Evolutionary conservation across 1,284 basidiomycete genomes (phyloP).

Genomic region (Chalciporus sp.): DNA sequence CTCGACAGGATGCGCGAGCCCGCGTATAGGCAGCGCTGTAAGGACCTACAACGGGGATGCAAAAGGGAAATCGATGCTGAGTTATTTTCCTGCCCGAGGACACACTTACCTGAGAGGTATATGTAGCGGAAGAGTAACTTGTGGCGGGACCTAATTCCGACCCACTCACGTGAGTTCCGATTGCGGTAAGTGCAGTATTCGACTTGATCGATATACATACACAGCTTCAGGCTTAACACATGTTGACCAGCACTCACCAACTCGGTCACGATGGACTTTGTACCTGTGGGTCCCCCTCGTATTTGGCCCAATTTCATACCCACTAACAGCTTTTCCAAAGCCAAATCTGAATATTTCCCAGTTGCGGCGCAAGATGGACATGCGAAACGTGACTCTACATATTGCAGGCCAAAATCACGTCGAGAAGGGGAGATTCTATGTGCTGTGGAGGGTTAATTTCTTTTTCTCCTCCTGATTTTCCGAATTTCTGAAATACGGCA

Average conservation of each 20-base stretch:
- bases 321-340: slow-evolving; percentile 13
- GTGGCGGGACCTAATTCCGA: not conserved
- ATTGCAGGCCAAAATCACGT: slow-evolving; percentile 13
- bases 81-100: not conserved
- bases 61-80: not conserved
- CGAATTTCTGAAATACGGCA: slow-evolving; percentile 16
- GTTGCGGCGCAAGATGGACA: slow-evolving; percentile 31
- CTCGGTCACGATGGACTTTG: slow-evolving; percentile 28
- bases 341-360: slow-evolving; percentile 19
- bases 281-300: slow-evolving; percentile 30
- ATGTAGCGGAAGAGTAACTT: slow-evolving; percentile 1
- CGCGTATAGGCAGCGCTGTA: not conserved
- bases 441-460: slow-evolving; percentile 32
- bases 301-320: not conserved
- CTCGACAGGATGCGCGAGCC: slow-evolving; percentile 17
- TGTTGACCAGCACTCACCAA: slow-evolving; percentile 22
- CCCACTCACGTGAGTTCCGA: slow-evolving; percentile 4
- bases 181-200: slow-evolving; percentile 24
- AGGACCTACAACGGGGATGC: slow-evolving; percentile 6
- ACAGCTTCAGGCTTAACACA: slow-evolving; percentile 23
- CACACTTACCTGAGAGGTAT: slow-evolving; percentile 1
- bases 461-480: not conserved
- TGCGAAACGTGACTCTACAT: slow-evolving; percentile 25
- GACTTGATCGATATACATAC: slow-evolving; percentile 1
- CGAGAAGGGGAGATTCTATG: slow-evolving; percentile 24